phyloP scores from a whole-genome alignment of 495 filamentous ascomycete genomes.

The Talaromyces proteolyticus region DNA sequence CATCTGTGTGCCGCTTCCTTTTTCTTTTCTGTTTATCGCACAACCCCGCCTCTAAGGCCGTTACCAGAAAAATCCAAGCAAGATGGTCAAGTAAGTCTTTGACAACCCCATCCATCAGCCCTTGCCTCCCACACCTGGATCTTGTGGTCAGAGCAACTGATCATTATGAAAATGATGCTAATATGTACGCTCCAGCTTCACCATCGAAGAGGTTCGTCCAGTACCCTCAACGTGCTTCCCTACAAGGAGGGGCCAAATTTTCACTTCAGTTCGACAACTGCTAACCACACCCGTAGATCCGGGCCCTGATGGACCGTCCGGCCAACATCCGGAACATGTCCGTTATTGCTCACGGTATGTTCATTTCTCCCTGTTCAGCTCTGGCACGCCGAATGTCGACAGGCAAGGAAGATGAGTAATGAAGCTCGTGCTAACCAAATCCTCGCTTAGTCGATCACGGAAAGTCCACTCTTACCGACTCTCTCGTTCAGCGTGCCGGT shows the following conservation, averaged over 20 bases:
- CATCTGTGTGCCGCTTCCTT: slow-evolving; percentile 33
- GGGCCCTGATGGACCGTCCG: slow-evolving; percentile 92
- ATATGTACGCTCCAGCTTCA: slow-evolving; percentile 71
- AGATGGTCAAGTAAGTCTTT: slow-evolving; percentile 99
- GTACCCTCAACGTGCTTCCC: not conserved
- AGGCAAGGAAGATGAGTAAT: too few species aligned
- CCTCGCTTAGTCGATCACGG: slow-evolving; percentile 80
- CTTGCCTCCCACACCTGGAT: not conserved
- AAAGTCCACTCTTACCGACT: slow-evolving; percentile 99
- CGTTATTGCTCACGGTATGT: slow-evolving; percentile 95
- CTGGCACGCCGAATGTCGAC: too few species aligned
- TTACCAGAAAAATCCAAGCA: slow-evolving; percentile 66
- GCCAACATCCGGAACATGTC: slow-evolving; percentile 99
- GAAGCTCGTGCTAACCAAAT: not conserved
- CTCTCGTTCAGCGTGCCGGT: slow-evolving; percentile 97
- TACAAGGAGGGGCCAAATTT: not conserved
- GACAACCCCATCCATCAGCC: too few species aligned
- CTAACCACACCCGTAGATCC: slow-evolving; percentile 55
- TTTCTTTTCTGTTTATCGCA: slow-evolving; percentile 19
- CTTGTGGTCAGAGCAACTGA: not conserved
- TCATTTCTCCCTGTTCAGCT: not conserved
- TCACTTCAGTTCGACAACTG: not conserved
- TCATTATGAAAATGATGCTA: slow-evolving; percentile 13
- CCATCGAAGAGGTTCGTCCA: slow-evolving; percentile 80
- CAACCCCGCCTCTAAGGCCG: slow-evolving; percentile 36